Evolutionary conservation across 495 filamentous ascomycete genomes (phyloP), one percentile per base, ranked within the genome.

Genomic region (Cryomyces antarcticus): DNA sequence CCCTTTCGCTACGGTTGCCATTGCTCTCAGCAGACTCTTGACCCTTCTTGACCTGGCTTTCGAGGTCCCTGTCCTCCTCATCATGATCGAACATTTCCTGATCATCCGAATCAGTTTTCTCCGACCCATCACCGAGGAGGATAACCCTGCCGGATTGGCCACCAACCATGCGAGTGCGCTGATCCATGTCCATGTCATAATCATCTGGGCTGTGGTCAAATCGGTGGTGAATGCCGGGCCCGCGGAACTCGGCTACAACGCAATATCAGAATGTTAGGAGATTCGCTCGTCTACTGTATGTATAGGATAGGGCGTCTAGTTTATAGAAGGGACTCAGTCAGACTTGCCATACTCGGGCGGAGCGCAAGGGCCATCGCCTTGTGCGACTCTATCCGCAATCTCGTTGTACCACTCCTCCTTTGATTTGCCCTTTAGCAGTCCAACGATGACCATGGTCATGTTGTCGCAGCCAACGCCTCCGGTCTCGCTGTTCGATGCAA

Each of bases 291-390:
- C 36, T 29, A 41, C 30, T 37, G 28, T 27, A 46, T 7, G 30
- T 46, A 36, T 27, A 40, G n/a, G 9, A 7, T 7, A 34, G 31
- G 33, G 41, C 10, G 5, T 6, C 11, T 28, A 35, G 24, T 7
- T 31, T 43, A 47, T 12, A 43, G 37, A 41, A 39, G 39, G 47
- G 46, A 57, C 47, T 66, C 62, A 56, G 64, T 58, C 66, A 63
- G 70, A 69, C 85, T 81, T 93, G 81, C 89, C 89, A 68, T 96
- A 97, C 79, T 97, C 89, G 52, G 88, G 89, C 65, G 89, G 89
- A 62, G 89, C 89, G 67, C 89, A 95, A 59, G 92, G 89, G 57
- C 89, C 89, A 65, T 97, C 92, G 59, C 89, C 89, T 56, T 85
- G 85, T 39, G 88, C 84, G 62, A 96, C 92, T 60, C 89, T 72